These are phyloP conservation scores for Dalbergia oliveri DNA, from an alignment of 306 rosid genomes.

Conservation along the genomic window DNA sequence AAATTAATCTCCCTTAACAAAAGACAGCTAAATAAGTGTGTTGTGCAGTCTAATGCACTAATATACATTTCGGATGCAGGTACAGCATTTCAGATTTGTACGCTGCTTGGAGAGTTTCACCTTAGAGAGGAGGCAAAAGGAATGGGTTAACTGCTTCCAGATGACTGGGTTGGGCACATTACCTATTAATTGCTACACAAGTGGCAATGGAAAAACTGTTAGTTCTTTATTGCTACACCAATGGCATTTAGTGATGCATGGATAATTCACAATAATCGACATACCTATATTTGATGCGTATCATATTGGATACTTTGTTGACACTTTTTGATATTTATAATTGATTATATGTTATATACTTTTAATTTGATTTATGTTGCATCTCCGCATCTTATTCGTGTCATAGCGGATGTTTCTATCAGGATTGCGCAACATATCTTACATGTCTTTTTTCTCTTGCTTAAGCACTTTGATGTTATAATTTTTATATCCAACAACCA, in stretches of 20 bases:
- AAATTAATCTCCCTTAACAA: no score
- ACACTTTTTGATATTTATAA: no score
- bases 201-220: slow-evolving; percentile 73
- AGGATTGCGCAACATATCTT: no score
- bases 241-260: not conserved
- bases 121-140: slow-evolving; percentile 52
- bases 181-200: slow-evolving; percentile 75
- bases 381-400: no score
- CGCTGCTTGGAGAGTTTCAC: slow-evolving; percentile 69
- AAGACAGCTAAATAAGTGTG: not conserved
- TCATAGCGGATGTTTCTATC: no score
- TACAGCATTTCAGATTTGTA: slow-evolving; percentile 68
- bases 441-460: not conserved
- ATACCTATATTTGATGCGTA: no score
- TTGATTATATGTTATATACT: no score
- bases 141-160: slow-evolving; percentile 77
- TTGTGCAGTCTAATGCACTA: not conserved
- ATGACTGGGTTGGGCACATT: slow-evolving; percentile 59
- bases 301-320: no score
- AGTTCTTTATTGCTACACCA: slow-evolving; percentile 29
- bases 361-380: no score
- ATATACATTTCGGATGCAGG: slow-evolving; percentile 50
- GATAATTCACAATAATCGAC: no score
- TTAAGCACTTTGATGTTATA: not conserved
- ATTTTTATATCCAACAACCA: slow-evolving; percentile 36